Evolutionary conservation across 2,329 filamentous ascomycete genomes (phyloP).

Genomic region (Aaosphaeria pasadenensis): DNA sequence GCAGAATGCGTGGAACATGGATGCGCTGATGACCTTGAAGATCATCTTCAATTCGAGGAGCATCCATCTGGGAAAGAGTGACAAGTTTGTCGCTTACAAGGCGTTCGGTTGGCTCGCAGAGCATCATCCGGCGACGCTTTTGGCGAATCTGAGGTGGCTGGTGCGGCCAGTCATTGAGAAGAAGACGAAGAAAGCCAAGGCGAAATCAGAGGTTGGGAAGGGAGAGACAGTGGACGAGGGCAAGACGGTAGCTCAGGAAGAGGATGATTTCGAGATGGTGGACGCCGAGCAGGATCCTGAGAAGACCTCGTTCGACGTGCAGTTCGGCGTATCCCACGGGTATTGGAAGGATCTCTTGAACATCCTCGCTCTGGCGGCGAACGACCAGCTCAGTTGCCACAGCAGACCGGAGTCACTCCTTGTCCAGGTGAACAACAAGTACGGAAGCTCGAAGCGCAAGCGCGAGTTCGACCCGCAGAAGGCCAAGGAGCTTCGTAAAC

Average conservation of each 20-base stretch:
- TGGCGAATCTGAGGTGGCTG: slow-evolving; percentile 55
- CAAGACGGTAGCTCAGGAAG: slow-evolving; percentile 7
- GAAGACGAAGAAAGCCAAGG: slow-evolving; percentile 33
- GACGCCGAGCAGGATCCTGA: slow-evolving; percentile 39
- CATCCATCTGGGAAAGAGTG: slow-evolving; percentile 60
- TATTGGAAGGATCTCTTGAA: slow-evolving; percentile 64
- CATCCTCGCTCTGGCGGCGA: slow-evolving; percentile 52
- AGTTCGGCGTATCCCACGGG: slow-evolving; percentile 50
- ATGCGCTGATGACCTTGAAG: slow-evolving; percentile 52
- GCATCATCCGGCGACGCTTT: slow-evolving; percentile 54
- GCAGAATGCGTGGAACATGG: slow-evolving; percentile 48
- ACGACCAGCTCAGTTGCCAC: slow-evolving; percentile 45
- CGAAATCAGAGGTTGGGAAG: slow-evolving; percentile 5
- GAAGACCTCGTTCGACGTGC: slow-evolving; percentile 21
- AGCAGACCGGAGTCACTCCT: slow-evolving; percentile 40
- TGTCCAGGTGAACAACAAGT: slow-evolving; percentile 33
- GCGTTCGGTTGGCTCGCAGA: slow-evolving; percentile 56
- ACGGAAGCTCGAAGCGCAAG: slow-evolving; percentile 11
- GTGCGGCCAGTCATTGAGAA: slow-evolving; percentile 56
- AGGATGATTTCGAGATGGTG: slow-evolving; percentile 42
- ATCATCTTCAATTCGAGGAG: slow-evolving; percentile 60
- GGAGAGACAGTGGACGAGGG: background rate
- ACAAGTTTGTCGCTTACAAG: slow-evolving; percentile 49
- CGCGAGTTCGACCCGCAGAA: slow-evolving; percentile 16
- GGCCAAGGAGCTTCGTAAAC: slow-evolving; percentile 22